Evolutionary conservation across 2,329 filamentous ascomycete species (phyloP), one percentile per base, ranked within the genome.

Genomic region (Sporothrix humicola): DNA sequence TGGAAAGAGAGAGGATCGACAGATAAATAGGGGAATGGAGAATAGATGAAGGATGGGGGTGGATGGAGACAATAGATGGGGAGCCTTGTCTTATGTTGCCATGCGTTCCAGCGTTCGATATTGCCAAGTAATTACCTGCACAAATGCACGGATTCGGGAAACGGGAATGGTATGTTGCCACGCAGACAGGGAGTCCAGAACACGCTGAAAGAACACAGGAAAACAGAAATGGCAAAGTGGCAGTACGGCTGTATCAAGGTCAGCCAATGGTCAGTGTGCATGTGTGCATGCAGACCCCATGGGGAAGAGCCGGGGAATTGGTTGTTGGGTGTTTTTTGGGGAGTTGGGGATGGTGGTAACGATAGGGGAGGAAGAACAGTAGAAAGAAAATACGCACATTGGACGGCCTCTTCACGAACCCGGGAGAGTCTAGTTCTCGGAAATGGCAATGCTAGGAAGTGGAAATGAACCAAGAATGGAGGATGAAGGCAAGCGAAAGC

Each of bases 231-330:
- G 20, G 52, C 37, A 46, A 37, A 12, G 20, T 5, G 59, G 59
- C 12, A 37, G 37, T 26, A 59, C 56, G 56, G 56, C 56, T 59
- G 56, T 37, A 26, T 37, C 31, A 37, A 37, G 31, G 31, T 37
- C 31, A 37, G 7, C 31, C 56, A 59, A 59, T 37, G 59, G 59
- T 46, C 59, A 63, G 59, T 46, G 37, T 20, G 37, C 7, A 37
- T 20, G 17, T 63, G 65, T 69, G 26, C 31, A 42, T 69, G 66
- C 17, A 44, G 10, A 69, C 66, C 66, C 66, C 66, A n/a, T 56
- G 66, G 66, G 66, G 66, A 56, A 69, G 65, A 8, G 23, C 26
- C 20, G 65, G 65, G 65, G 65, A 69, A 69, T 31, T 37, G 26
- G 26, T 23, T 26, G 56, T 58, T 31, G 54, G 20, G 54, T 10